A percentile compares a stretch with the other conserved stretches of the same genome.
Evolutionary conservation across 2,329 filamentous ascomycete genomes (phyloP).

Genomic region (Aspergillus texensis): DNA sequence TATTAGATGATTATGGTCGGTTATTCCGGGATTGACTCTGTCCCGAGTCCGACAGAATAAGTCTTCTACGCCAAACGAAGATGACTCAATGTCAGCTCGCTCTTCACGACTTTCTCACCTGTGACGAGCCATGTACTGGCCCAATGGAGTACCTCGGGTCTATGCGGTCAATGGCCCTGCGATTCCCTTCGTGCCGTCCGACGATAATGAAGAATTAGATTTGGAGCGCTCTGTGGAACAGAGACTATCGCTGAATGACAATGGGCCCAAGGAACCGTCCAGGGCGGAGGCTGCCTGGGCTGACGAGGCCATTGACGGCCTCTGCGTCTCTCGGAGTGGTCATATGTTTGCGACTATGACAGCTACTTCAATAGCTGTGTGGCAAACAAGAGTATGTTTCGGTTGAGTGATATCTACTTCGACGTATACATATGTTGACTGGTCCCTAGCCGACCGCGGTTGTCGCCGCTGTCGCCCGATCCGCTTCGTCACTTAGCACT

Average conservation of each 20-base stretch:
- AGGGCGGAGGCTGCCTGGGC: conserved; percentile 44
- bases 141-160: conserved; percentile 52
- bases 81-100: conserved; percentile 43
- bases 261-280: conserved; percentile 25
- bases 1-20: conserved; percentile 26
- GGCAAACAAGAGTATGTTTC: conserved; percentile 82
- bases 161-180: conserved; percentile 51
- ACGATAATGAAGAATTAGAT: conserved; percentile 26
- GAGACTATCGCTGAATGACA: conserved; percentile 30
- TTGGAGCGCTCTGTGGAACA: conserved; percentile 23
- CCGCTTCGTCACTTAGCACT: conserved; percentile 72
- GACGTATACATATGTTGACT: conserved; percentile 31
- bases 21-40: conserved; percentile 20
- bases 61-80: conserved; percentile 26
- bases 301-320: conserved; percentile 70
- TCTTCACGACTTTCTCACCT: conserved; percentile 29
- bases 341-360: conserved; percentile 89
- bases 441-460: conserved; percentile 76
- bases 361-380: conserved; percentile 81
- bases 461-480: conserved; percentile 82
- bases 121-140: conserved; percentile 52
- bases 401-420: conserved; percentile 8
- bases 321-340: conserved; percentile 77
- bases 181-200: conserved; percentile 32
- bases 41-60: conserved; percentile 28